Conservation (phyloP, 192 early-diverging fungal species). For the Chytriomyces sp. region DNA sequence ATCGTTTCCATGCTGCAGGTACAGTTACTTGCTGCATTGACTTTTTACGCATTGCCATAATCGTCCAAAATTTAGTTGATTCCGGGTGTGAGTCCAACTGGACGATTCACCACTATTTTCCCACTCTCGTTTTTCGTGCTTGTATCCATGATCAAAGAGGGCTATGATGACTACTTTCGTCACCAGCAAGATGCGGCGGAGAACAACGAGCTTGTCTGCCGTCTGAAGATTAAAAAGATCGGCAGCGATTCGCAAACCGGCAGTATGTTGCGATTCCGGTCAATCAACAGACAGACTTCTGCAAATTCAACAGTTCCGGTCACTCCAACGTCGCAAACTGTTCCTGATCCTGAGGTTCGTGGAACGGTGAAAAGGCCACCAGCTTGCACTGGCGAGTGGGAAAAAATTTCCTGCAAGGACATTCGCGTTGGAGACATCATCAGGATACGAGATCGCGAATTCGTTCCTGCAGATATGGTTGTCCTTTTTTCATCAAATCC, state of each 20-base stretch:
- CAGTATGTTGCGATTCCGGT: not conserved
- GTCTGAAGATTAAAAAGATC: not conserved
- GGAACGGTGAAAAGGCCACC: not conserved
- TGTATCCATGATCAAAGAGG: slow-evolving; percentile 68
- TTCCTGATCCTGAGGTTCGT: not conserved
- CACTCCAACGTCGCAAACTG: not conserved
- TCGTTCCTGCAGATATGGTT: slow-evolving; percentile 80
- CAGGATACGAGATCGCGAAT: slow-evolving; percentile 73
- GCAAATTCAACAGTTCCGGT: not conserved
- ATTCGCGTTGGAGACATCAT: slow-evolving; percentile 79
- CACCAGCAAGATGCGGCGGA: slow-evolving; percentile 38
- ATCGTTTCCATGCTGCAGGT: slow-evolving; percentile 91
- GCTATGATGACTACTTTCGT: slow-evolving; percentile 49
- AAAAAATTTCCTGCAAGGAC: slow-evolving; percentile 35
- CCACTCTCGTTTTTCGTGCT: slow-evolving; percentile 74
- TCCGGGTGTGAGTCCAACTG: slow-evolving; percentile 75
- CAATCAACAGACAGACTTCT: not conserved
- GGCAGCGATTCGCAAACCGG: not conserved
- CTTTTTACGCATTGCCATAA: not conserved
- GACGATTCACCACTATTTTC: slow-evolving; percentile 75
- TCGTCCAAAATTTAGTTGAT: slow-evolving; percentile 29
- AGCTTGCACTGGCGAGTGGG: slow-evolving; percentile 1
- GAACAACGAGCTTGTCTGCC: slow-evolving; percentile 32
- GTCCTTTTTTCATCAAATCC: slow-evolving; percentile 69
- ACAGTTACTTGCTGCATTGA: not conserved